Conservation (phyloP, 306 rosid species). For the Sesbania bispinosa region DNA sequence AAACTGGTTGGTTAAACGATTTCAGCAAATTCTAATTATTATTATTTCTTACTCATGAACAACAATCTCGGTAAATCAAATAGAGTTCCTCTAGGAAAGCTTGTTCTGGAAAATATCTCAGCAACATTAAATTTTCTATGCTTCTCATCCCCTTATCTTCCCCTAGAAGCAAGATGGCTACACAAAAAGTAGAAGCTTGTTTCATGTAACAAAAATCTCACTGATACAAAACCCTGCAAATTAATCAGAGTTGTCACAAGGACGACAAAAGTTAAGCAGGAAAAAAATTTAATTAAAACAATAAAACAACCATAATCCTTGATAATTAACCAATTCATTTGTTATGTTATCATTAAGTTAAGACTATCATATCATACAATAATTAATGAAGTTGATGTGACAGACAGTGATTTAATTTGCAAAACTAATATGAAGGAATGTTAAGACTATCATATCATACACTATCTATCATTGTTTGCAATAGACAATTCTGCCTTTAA, state of each 20-base stretch:
- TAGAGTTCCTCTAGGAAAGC: constrained; percentile 53
- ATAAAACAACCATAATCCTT: too few species aligned
- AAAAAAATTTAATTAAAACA: too few species aligned
- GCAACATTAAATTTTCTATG: constrained; percentile 60
- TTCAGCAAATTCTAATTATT: neutral
- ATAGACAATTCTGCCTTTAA: too few species aligned
- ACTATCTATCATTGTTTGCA: too few species aligned
- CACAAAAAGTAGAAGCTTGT: constrained; percentile 81
- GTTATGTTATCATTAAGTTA: neutral
- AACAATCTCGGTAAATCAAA: constrained; percentile 69
- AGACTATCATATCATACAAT: neutral
- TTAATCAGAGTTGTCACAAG: neutral
- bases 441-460: too few species aligned
- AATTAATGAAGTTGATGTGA: neutral
- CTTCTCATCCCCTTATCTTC: constrained; percentile 60
- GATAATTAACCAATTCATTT: neutral
- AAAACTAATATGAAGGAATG: constrained; percentile 1
- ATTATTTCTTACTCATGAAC: constrained; percentile 60
- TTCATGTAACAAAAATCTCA: constrained; percentile 62
- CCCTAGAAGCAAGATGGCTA: constrained; percentile 80
- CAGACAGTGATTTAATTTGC: too few species aligned
- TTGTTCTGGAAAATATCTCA: constrained; percentile 68
- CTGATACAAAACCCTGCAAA: constrained; percentile 79
- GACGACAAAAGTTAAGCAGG: neutral
- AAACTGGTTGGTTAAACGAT: constrained; percentile 31